Evolutionary conservation across 352 stramenopile species (phyloP).

Genomic region (Phytophthora cactorum): DNA sequence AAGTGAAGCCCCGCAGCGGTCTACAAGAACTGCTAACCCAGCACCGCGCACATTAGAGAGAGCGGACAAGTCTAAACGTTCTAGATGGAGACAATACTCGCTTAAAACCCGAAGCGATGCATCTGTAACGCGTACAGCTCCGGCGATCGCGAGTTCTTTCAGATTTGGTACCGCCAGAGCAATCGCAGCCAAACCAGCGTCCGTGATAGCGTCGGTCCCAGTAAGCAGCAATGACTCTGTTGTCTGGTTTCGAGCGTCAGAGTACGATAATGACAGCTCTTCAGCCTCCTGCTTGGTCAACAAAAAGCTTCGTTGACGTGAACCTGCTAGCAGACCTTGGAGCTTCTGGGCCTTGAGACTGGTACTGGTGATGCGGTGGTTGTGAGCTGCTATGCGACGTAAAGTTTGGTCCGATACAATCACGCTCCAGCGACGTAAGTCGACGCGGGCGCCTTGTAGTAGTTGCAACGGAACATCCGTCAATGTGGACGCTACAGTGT

Average conservation of each 20-base stretch:
- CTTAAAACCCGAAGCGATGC: slow-evolving; percentile 58
- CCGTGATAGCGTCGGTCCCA: slow-evolving; percentile 71
- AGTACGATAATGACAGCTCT: slow-evolving; percentile 18
- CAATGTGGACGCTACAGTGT: slow-evolving; percentile 3
- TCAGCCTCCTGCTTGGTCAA: slow-evolving; percentile 13
- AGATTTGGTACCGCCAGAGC: slow-evolving; percentile 55
- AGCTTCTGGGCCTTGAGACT: slow-evolving; percentile 25
- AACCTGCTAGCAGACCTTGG: background rate
- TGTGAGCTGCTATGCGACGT: slow-evolving; percentile 63
- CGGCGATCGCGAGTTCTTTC: slow-evolving; percentile 62
- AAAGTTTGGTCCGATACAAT: slow-evolving; percentile 74
- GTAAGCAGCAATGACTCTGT: slow-evolving; percentile 65
- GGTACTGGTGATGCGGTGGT: slow-evolving; percentile 50
- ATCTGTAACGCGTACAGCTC: slow-evolving; percentile 58
- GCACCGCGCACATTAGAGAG: slow-evolving; percentile 59
- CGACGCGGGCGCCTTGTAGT: slow-evolving; percentile 55
- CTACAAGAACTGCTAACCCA: slow-evolving; percentile 67
- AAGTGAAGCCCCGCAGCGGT: slow-evolving; percentile 49
- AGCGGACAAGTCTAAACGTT: slow-evolving; percentile 56
- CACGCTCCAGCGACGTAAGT: slow-evolving; percentile 70
- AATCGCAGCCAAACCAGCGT: slow-evolving; percentile 58
- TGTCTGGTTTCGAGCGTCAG: slow-evolving; percentile 25
- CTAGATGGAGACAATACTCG: slow-evolving; percentile 52
- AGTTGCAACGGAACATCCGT: slow-evolving; percentile 72
- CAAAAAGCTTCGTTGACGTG: slow-evolving; percentile 12